These are phyloP conservation scores for Rhodocollybia butyracea DNA, from an alignment of 768 basidiomycete genomes.

Conservation along the genomic window DNA sequence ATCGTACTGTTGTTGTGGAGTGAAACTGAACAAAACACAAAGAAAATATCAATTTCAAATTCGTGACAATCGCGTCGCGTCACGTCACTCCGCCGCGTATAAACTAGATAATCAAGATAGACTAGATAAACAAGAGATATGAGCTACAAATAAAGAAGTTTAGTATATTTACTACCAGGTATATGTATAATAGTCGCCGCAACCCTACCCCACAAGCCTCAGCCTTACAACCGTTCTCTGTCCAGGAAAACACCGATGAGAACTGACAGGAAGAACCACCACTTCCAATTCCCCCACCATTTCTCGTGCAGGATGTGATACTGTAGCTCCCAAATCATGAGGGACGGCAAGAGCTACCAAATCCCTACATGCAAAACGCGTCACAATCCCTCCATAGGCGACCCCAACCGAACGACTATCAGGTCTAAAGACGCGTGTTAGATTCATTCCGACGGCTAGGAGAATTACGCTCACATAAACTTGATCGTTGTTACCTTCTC, in stretches of 20 bases:
- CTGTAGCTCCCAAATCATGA: not conserved
- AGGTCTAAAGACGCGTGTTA: too few species aligned
- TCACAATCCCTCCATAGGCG: slow-evolving; percentile 1
- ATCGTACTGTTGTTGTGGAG: too few species aligned
- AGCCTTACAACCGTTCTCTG: slow-evolving; percentile 31
- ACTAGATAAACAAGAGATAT: not conserved
- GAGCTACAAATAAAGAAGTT: too few species aligned
- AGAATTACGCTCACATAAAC: not conserved
- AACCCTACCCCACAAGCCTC: slow-evolving; percentile 26
- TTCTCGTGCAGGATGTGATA: not conserved
- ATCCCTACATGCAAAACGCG: slow-evolving; percentile 1
- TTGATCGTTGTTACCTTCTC: not conserved
- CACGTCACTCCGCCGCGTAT: not conserved
- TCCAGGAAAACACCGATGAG: slow-evolving; percentile 30
- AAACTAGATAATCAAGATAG: not conserved
- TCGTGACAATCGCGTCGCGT: not conserved
- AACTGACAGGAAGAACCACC: slow-evolving; percentile 30
- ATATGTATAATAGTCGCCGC: too few species aligned
- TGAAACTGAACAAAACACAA: too few species aligned
- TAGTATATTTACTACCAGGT: too few species aligned
- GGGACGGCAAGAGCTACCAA: not conserved
- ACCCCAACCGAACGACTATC: not conserved
- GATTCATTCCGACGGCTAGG: not conserved
- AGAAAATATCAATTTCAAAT: not conserved
- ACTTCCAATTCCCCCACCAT: slow-evolving; percentile 32